These are phyloP conservation scores for Hydnum rufescens DNA, from an alignment of 768 basidiomycete species.

Conservation along the genomic window DNA sequence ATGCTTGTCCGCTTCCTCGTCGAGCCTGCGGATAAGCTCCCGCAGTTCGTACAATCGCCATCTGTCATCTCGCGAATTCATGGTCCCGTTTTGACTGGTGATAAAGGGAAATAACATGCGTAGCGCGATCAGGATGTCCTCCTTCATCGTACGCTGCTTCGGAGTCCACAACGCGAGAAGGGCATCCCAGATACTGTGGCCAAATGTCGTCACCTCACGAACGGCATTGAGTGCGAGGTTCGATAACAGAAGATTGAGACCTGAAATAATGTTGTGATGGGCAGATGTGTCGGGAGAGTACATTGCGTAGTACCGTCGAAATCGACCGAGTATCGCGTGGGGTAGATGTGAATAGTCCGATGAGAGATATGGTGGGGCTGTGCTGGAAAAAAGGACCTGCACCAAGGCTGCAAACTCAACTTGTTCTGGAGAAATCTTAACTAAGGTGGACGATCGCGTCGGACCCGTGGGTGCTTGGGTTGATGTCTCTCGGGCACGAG, in stretches of 20 bases:
- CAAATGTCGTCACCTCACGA: constrained; percentile 37
- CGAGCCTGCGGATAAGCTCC: constrained; percentile 31
- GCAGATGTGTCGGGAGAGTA: constrained; percentile 62
- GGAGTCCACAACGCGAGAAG: constrained; percentile 59
- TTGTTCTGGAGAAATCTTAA: constrained; percentile 34
- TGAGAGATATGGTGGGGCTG: constrained; percentile 36
- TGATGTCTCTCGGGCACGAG: constrained; percentile 13
- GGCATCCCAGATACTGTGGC: constrained; percentile 37
- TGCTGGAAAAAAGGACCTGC: constrained; percentile 35
- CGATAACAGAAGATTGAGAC: constrained; percentile 46
- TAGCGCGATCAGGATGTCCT: constrained; percentile 56
- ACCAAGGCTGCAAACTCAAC: constrained; percentile 53
- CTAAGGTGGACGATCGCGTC: background rate
- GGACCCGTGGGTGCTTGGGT: background rate
- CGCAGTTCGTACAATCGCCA: too few relatives aligned
- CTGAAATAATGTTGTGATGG: constrained; percentile 51
- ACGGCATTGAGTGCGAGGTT: constrained; percentile 64
- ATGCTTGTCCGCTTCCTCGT: constrained; percentile 40
- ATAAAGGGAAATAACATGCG: constrained; percentile 55
- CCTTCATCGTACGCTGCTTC: constrained; percentile 58
- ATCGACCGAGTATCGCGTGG: constrained; percentile 35
- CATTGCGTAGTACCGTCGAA: constrained; percentile 39
- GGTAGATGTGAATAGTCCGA: constrained; percentile 22
- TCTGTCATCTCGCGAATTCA: constrained; percentile 17
- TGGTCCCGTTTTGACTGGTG: constrained; percentile 18